Conservation (phyloP, 768 basidiomycete species). For the Mycena albidolilacea region DNA sequence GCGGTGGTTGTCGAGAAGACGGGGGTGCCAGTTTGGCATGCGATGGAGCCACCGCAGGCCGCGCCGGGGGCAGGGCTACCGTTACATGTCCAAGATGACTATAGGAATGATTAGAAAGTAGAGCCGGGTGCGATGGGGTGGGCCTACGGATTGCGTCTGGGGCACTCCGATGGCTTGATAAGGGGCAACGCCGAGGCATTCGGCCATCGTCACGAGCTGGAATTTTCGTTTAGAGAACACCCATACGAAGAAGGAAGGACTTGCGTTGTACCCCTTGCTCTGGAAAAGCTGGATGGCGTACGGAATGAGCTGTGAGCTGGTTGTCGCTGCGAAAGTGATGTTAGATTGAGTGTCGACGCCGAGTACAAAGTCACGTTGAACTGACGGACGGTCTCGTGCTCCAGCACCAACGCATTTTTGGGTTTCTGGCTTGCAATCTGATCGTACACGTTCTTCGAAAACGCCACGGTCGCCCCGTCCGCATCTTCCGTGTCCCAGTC, state of each 20-base stretch:
- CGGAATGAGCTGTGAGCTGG: background rate
- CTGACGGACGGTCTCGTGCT: constrained; percentile 45
- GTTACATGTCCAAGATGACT: constrained; percentile 2
- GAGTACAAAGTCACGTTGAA: background rate
- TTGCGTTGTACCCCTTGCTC: background rate
- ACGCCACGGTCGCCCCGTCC: background rate
- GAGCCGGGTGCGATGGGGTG: background rate
- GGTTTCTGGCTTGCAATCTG: constrained; percentile 39
- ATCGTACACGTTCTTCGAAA: constrained; percentile 13
- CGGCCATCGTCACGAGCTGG: background rate
- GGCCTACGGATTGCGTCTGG: constrained; percentile 2
- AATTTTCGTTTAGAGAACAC: background rate
- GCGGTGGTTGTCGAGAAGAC: constrained; percentile 30
- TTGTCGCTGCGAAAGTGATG: background rate
- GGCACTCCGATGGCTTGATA: background rate
- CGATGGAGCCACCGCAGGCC: background rate
- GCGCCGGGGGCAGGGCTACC: background rate
- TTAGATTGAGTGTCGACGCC: background rate
- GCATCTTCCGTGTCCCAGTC: background rate
- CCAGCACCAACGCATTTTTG: constrained; percentile 39
- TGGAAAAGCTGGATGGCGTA: constrained; percentile 4
- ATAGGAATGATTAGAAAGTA: background rate
- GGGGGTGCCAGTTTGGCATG: constrained; percentile 1
- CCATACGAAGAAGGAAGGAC: background rate
- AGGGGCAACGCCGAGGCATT: background rate